Base-by-base conservation (phyloP, 2,329 filamentous ascomycete species). In the Pseudogymnoascus sp. region DNA sequence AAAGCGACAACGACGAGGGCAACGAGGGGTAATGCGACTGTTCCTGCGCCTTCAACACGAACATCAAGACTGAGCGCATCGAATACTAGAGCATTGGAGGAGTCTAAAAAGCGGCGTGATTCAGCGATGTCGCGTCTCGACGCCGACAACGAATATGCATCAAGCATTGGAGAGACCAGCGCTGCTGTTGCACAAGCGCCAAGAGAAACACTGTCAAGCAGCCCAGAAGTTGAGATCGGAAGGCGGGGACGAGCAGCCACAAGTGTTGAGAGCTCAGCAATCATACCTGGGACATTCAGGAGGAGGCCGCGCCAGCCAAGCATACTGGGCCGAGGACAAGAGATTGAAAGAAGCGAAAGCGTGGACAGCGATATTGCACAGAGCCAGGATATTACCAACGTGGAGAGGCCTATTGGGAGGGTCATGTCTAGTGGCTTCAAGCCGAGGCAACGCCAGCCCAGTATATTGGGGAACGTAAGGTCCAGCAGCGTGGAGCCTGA, bases 251-350 rank as follows among this genome's bases (percentile, higher is more conserved):
- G 22, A 50, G n/a, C n/a, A 6, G 38, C 35, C 14, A 12, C 38
- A n/a, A 50, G 58, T 0, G 75, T 76, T 41, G 72, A 82, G 47
- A 78, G 77, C 65, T 75, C 74, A 11, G 73, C 72, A 11, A 71
- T 76, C 66, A 85, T 81, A 18, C 57, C 57, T 2, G 82, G 81
- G 12, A 72, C 77, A 4, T 87, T 87, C 70, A 80, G 77, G 68
- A 75, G 83, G 38, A 78, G 84, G 47, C 76, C 76, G 16, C 76
- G 84, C 50, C 82, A 87, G 69, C 83, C 82, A 2, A 87, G 84
- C 70, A 86, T 87, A 60, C 70, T 87, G 41, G 79, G 81, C 7
- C 57, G 20, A 38, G 37, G 4, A 79, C 80, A 1, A 37, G 59
- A 32, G n/a, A 37, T 54, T 16, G 58, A 43, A 18, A 54, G 58